These are phyloP conservation scores for Solanum acaule DNA, from an alignment of 257 asterid genomes.

Conservation along the genomic window DNA sequence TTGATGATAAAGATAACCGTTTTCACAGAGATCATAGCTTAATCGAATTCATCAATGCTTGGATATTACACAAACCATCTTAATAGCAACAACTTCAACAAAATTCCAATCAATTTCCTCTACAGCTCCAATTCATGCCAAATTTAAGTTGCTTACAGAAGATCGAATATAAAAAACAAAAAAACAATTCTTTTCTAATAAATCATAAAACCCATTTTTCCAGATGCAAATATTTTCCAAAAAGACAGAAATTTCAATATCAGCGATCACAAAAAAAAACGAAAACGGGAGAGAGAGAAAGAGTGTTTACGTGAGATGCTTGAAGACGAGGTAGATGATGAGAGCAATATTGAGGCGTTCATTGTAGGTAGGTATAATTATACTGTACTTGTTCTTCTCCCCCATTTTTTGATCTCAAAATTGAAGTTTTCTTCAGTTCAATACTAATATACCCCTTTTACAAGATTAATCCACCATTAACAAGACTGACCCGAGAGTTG, in stretches of 20 bases:
- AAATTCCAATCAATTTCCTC: neutral
- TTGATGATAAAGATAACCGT: neutral
- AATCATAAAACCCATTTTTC: neutral
- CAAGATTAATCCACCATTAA: neutral
- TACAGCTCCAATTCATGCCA: neutral
- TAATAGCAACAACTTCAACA: neutral
- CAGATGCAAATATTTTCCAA: neutral
- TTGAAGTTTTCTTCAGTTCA: neutral
- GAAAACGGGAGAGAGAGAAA: neutral
- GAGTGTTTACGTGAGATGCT: conserved; percentile 57
- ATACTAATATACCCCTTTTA: neutral
- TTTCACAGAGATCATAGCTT: neutral
- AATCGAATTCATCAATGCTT: neutral
- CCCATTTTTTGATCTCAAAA: conserved; percentile 21
- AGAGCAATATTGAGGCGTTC: conserved; percentile 98
- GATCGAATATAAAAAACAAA: neutral
- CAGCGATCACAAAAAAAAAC: neutral
- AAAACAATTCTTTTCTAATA: neutral
- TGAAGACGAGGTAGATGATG: conserved; percentile 74
- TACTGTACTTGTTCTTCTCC: conserved; percentile 68
- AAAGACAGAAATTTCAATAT: neutral
- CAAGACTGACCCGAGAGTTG: neutral
- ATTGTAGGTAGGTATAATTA: conserved; percentile 89
- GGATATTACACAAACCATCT: neutral
- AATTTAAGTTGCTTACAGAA: neutral